Base-by-base conservation (phyloP, 179 eudicot species). In the Carnegiea gigantea region DNA sequence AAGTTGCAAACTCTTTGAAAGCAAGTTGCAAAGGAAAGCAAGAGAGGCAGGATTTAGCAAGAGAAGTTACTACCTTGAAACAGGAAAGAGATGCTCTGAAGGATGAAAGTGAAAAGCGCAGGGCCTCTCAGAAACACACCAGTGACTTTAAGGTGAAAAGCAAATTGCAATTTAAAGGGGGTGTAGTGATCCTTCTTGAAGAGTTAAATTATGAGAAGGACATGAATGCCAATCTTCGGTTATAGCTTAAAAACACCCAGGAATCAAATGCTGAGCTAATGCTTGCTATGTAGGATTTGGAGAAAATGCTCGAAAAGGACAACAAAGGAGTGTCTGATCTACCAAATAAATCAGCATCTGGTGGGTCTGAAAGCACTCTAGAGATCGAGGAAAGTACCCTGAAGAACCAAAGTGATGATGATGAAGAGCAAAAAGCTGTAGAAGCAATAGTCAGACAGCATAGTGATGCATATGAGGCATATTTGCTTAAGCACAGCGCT, bases 211-310 rank as follows among this genome's bases (percentile, higher is more conserved):
- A 91, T 59, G 95, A 91, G 82, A 96, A 93, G 85, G 94, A 93
- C 11, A 84, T 89, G 70, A 96, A 92, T 81, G 84, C 86, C 49
- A 93, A 94, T 86, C 98, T 96, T 76, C 90, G 87, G 80, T 51
- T 96, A 80, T 98, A 96, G 75, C 93, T 96, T 82, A 88, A 90
- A 85, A 96, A 93, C 89, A 96, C 97, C 24, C 98, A 93, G 88
- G 97, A 96, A 65, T 89, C 98, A 6, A 94, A 96, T 78, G 84
- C 93, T 0, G 97, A 96, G 84, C 87, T 96, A 78, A 79, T 96
- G 80, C 88, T 96, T 70, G 99, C 97, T 17, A 93, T 94, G 83
- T 89, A 86, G 72, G 99, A 96, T 85, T 84, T 94, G 75, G 99
- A 96, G 85, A 93, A 90, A 78, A 90, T 93, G 89, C 79, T 96